phyloP scores from a whole-genome alignment of 495 filamentous ascomycete species.

The Penicillium flavigenum region DNA sequence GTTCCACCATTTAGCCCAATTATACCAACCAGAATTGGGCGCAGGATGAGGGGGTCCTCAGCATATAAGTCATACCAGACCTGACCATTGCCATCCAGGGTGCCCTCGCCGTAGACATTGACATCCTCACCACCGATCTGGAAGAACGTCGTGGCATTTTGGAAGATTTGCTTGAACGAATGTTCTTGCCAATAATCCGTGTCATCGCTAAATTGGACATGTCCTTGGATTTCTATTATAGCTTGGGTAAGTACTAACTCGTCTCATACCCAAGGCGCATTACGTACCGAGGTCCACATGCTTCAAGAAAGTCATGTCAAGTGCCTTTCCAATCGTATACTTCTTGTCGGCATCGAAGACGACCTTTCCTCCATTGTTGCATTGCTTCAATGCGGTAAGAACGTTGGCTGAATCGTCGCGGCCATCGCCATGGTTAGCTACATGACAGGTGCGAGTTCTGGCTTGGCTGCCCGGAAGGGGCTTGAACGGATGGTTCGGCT shows the following conservation, averaged over 20 bases:
- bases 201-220: constrained; percentile 61
- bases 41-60: constrained; percentile 52
- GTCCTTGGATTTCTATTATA: constrained; percentile 50
- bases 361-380: constrained; percentile 67
- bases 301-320: constrained; percentile 63
- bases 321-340: constrained; percentile 63
- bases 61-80: constrained; percentile 67
- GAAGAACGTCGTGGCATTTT: constrained; percentile 69
- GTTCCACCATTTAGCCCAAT: constrained; percentile 61
- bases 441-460: constrained; percentile 38
- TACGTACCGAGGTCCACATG: constrained; percentile 58
- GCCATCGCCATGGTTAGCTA: constrained; percentile 40
- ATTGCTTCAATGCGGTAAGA: constrained; percentile 56
- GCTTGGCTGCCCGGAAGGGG: constrained; percentile 35
- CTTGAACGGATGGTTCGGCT: constrained; percentile 36
- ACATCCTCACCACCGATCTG: constrained; percentile 67
- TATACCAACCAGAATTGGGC: constrained; percentile 62
- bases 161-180: constrained; percentile 59
- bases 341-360: constrained; percentile 55
- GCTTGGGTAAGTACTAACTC: constrained; percentile 6
- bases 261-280: background rate
- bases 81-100: constrained; percentile 65
- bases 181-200: constrained; percentile 66
- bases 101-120: constrained; percentile 64
- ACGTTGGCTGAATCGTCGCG: constrained; percentile 60